A percentile compares a stretch with the other conserved stretches of the same genome.
These are phyloP conservation scores for Dothideomycetes sp. DNA, from an alignment of 2,329 filamentous ascomycete genomes.

Conservation along the genomic window DNA sequence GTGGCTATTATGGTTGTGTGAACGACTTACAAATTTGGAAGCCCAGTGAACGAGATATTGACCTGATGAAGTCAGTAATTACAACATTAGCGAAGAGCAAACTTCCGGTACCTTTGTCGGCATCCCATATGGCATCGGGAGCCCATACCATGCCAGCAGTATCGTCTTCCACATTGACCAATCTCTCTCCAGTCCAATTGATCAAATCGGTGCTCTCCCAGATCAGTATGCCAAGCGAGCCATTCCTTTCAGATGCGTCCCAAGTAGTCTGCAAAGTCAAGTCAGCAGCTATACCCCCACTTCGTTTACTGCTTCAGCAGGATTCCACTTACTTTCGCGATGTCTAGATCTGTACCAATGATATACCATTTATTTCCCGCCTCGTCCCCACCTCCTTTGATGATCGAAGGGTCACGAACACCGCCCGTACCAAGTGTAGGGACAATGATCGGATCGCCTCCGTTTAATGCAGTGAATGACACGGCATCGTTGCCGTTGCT, in stretches of 20 bases:
- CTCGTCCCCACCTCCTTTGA: slow-evolving; percentile 35
- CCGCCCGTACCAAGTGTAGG: slow-evolving; percentile 42
- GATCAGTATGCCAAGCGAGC: slow-evolving; percentile 42
- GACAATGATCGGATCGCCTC: slow-evolving; percentile 35
- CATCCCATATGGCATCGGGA: slow-evolving; percentile 44
- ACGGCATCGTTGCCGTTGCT: slow-evolving; percentile 41
- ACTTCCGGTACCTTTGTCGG: too few species aligned
- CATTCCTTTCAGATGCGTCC: slow-evolving; percentile 41
- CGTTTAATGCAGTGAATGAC: slow-evolving; percentile 39
- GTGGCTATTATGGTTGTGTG: slow-evolving; percentile 23
- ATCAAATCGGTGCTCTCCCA: slow-evolving; percentile 44
- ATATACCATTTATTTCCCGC: slow-evolving; percentile 45
- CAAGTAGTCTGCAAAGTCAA: too few species aligned
- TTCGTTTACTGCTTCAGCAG: too few species aligned
- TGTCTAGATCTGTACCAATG: slow-evolving; percentile 44
- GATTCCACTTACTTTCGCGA: too few species aligned
- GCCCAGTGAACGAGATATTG: slow-evolving; percentile 42
- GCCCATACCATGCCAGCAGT: slow-evolving; percentile 50
- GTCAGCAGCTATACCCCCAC: slow-evolving; percentile 26
- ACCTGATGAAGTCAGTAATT: too few species aligned
- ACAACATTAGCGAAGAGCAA: too few species aligned
- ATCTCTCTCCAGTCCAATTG: slow-evolving; percentile 37
- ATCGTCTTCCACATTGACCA: slow-evolving; percentile 40
- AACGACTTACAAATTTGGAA: too few species aligned
- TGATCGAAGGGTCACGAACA: slow-evolving; percentile 41